Evolutionary conservation across 1,139 yeast species (phyloP).

Genomic region (Blastobotrys apis): DNA sequence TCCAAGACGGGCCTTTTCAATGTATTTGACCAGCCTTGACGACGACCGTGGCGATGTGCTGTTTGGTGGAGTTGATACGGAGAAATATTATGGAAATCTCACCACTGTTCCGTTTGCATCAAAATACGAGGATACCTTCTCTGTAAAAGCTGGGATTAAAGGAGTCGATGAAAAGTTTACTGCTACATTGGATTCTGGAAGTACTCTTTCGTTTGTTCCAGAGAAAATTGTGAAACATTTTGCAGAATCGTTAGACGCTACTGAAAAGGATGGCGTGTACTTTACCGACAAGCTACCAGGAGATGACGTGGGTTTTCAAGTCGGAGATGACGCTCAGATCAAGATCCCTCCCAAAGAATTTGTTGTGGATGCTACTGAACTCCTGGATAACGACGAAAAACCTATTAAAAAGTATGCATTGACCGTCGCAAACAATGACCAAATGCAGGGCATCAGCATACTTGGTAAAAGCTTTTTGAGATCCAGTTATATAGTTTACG

Average conservation of each 20-base stretch:
- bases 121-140: slow-evolving; percentile 14
- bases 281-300: slow-evolving; percentile 17
- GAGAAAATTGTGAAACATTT: slow-evolving; percentile 22
- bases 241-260: slow-evolving; percentile 25
- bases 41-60: slow-evolving; percentile 36
- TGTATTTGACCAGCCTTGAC: slow-evolving; percentile 20
- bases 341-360: slow-evolving; percentile 19
- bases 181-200: slow-evolving; percentile 57
- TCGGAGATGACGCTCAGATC: slow-evolving; percentile 27
- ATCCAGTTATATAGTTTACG: slow-evolving; percentile 72
- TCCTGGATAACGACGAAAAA: slow-evolving; percentile 25
- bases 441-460: slow-evolving; percentile 27
- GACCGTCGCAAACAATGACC: slow-evolving; percentile 13
- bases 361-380: slow-evolving; percentile 15
- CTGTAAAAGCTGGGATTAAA: slow-evolving; percentile 16
- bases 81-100: slow-evolving; percentile 47
- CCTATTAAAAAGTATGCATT: slow-evolving; percentile 16
- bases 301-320: slow-evolving; percentile 30
- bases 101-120: slow-evolving; percentile 26
- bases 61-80: slow-evolving; percentile 52
- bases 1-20: slow-evolving; percentile 42
- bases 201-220: slow-evolving; percentile 58
- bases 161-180: not conserved
- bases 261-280: slow-evolving; percentile 17
- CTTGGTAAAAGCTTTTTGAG: slow-evolving; percentile 75